Conservation (phyloP, 805 yeast species). For the Metschnikowia rubicola region DNA sequence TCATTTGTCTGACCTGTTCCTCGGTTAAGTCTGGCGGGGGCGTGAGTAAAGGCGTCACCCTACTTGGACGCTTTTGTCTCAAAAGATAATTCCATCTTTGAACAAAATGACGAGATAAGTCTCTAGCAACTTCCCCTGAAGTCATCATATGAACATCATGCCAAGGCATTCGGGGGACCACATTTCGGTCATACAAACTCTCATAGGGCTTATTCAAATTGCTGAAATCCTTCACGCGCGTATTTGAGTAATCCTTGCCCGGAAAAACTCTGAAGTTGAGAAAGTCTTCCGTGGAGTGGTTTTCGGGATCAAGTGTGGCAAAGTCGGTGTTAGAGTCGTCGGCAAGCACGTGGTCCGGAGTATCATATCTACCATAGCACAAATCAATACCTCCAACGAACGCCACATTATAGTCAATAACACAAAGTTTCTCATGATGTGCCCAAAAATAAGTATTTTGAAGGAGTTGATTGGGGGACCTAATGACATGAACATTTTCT, state of each 20-base stretch:
- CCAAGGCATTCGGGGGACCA: constrained; percentile 97
- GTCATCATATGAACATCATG: constrained; percentile 97
- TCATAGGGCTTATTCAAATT: constrained; percentile 83
- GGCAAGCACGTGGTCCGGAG: constrained; percentile 86
- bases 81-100: constrained; percentile 96
- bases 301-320: constrained; percentile 26
- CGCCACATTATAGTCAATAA: constrained; percentile 83
- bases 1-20: constrained; percentile 60
- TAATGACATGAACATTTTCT: constrained; percentile 79
- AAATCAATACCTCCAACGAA: constrained; percentile 95
- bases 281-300: constrained; percentile 38
- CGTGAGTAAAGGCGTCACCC: constrained; percentile 84
- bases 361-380: constrained; percentile 94
- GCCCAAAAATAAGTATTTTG: constrained; percentile 98
- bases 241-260: constrained; percentile 96
- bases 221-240: constrained; percentile 84
- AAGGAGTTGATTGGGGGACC: constrained; percentile 92
- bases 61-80: constrained; percentile 90
- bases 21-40: constrained; percentile 88
- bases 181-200: constrained; percentile 81
- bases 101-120: constrained; percentile 87
- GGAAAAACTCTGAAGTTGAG: constrained; percentile 70
- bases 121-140: constrained; percentile 92
- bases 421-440: constrained; percentile 90
- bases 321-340: constrained; percentile 59